phyloP scores from a whole-genome alignment of 177 flowering plant genomes.

The Vitis hybrid region DNA sequence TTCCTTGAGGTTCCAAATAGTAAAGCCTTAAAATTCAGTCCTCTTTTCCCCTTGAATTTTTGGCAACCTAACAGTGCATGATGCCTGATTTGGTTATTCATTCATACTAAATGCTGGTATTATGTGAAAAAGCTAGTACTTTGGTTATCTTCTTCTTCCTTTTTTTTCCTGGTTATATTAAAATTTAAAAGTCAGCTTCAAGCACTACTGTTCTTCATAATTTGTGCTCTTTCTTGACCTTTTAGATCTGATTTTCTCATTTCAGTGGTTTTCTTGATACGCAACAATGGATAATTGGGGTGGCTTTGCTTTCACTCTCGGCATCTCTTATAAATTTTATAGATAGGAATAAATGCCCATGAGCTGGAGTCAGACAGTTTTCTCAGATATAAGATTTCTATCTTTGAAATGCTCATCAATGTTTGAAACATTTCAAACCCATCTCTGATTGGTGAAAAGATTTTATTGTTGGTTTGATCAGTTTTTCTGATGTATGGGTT shows the following conservation, averaged over 20 bases:
- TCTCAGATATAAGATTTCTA: background rate
- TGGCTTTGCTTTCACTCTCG: background rate
- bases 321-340: background rate
- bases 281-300: background rate
- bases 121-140: background rate
- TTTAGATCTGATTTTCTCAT: background rate
- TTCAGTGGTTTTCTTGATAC: too few relatives aligned
- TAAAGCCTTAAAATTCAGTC: too few relatives aligned
- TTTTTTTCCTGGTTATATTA: background rate
- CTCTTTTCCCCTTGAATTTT: too few relatives aligned
- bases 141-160: background rate
- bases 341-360: background rate
- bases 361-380: background rate
- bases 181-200: background rate
- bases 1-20: too few relatives aligned
- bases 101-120: background rate
- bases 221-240: background rate
- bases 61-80: too few relatives aligned
- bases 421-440: background rate
- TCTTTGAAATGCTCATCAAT: background rate
- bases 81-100: constrained; percentile 3
- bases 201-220: background rate
- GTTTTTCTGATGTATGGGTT: too few relatives aligned
- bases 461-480: too few relatives aligned
- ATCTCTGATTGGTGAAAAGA: background rate